A percentile compares a stretch with the other conserved stretches of the same genome.
These are phyloP conservation scores for Phaeosphaeriaceae sp. DNA, from an alignment of 2,329 filamentous ascomycete genomes.

Conservation along the genomic window DNA sequence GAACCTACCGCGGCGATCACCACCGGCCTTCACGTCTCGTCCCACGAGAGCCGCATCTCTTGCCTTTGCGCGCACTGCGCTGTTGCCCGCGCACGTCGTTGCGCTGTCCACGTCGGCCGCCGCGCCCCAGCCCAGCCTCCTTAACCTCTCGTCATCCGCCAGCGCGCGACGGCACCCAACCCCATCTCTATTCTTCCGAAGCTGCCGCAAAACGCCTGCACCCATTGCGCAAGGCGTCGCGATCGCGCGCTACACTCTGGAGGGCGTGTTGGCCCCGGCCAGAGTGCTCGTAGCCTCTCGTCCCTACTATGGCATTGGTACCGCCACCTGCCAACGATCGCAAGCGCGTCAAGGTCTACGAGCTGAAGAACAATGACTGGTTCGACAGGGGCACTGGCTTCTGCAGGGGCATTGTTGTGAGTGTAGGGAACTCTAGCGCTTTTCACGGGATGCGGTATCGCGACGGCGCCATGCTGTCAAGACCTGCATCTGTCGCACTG, in stretches of 20 bases:
- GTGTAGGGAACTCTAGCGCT: slow-evolving; percentile 62
- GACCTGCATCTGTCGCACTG: slow-evolving; percentile 8
- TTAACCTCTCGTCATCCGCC: slow-evolving; percentile 27
- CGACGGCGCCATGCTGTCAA: slow-evolving; percentile 20
- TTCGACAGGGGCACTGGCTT: slow-evolving; percentile 97
- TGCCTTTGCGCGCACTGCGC: slow-evolving; percentile 10
- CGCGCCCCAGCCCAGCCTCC: slow-evolving; percentile 22
- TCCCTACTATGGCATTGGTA: slow-evolving; percentile 49
- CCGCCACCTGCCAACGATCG: slow-evolving; percentile 57
- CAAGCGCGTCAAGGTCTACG: slow-evolving; percentile 94
- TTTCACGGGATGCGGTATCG: slow-evolving; percentile 6
- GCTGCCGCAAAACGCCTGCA: slow-evolving; percentile 16
- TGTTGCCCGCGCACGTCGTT: slow-evolving; percentile 8
- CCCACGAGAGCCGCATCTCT: slow-evolving; percentile 10
- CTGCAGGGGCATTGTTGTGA: slow-evolving; percentile 78
- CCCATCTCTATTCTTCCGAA: slow-evolving; percentile 19
- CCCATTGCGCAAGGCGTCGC: slow-evolving; percentile 32
- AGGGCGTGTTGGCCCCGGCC: slow-evolving; percentile 41
- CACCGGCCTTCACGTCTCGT: slow-evolving; percentile 9
- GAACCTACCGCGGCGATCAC: slow-evolving; percentile 26
- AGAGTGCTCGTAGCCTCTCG: slow-evolving; percentile 38
- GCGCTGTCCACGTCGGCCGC: slow-evolving; percentile 10
- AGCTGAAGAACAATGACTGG: slow-evolving; percentile 98
- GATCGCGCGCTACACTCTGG: slow-evolving; percentile 42
- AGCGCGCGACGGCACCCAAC: slow-evolving; percentile 20